A percentile compares a stretch with the other conserved stretches of the same genome.
Evolutionary conservation across 768 basidiomycete genomes (phyloP).

Genomic region (Mycena leptocephala): DNA sequence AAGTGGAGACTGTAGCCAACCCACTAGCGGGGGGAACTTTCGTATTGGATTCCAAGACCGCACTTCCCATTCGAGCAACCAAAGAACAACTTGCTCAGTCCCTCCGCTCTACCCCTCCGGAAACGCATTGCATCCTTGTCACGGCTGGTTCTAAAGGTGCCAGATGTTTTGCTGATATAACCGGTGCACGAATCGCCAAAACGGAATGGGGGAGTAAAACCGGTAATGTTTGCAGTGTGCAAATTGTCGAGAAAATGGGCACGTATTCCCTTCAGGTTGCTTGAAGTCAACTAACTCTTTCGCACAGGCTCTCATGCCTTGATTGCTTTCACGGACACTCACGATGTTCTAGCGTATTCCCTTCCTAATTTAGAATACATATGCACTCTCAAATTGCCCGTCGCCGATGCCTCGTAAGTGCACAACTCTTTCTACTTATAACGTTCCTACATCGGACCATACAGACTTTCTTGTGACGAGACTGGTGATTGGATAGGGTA

Average conservation of each 20-base stretch:
- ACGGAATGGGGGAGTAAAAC: slow-evolving; percentile 74
- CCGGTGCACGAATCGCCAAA: slow-evolving; percentile 77
- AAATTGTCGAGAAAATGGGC: slow-evolving; percentile 79
- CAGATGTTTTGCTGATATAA: slow-evolving; percentile 69
- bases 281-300: slow-evolving; percentile 5
- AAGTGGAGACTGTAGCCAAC: slow-evolving; percentile 59
- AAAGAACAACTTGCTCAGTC: slow-evolving; percentile 58
- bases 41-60: slow-evolving; percentile 68
- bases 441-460: slow-evolving; percentile 35
- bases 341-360: slow-evolving; percentile 70
- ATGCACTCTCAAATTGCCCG: slow-evolving; percentile 60
- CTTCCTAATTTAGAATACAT: slow-evolving; percentile 75
- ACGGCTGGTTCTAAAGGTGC: slow-evolving; percentile 74
- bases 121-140: slow-evolving; percentile 57
- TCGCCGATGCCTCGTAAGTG: slow-evolving; percentile 53
- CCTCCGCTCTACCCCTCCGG: slow-evolving; percentile 40
- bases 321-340: slow-evolving; percentile 68
- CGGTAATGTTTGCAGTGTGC: slow-evolving; percentile 65
- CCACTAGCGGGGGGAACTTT: slow-evolving; percentile 66
- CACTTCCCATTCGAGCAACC: slow-evolving; percentile 54
- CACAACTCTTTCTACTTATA: background rate
- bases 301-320: slow-evolving; percentile 65
- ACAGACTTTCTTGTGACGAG: slow-evolving; percentile 61
- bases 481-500: slow-evolving; percentile 72
- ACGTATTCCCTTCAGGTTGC: slow-evolving; percentile 36